A percentile compares a stretch with the other conserved stretches of the same genome.
Conservation (phyloP, 139 green algal genomes). For the Chlorella sp. region DNA sequence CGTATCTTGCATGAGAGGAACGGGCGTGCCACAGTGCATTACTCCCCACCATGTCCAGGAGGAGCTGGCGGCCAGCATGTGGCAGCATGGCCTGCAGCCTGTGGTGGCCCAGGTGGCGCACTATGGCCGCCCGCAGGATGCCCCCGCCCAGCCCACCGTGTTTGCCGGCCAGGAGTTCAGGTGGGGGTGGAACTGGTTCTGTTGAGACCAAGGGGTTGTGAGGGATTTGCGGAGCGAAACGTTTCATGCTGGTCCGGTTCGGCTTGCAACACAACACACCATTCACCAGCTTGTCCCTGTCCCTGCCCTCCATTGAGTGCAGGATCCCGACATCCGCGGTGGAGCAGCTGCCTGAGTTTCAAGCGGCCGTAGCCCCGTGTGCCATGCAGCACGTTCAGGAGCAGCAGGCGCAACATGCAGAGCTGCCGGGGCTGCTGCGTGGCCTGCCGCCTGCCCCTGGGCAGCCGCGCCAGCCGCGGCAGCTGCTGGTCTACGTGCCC, state of each 20-base stretch:
- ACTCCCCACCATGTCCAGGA: conserved; percentile 5
- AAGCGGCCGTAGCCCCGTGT: background rate
- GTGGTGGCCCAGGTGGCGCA: conserved; percentile 65
- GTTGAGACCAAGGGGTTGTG: too few species aligned
- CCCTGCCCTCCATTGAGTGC: background rate
- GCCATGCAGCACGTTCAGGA: background rate
- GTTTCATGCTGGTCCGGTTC: too few species aligned
- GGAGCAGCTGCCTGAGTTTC: conserved; percentile 44
- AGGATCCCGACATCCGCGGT: conserved; percentile 45
- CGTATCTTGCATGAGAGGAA: too few species aligned
- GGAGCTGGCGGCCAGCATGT: conserved; percentile 44
- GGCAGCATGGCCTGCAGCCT: conserved; percentile 41
- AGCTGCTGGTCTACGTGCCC: conserved; percentile 38
- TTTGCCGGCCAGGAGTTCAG: conserved; percentile 71
- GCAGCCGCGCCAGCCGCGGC: background rate
- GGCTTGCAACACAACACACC: too few species aligned
- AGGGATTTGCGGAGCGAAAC: too few species aligned
- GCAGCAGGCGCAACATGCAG: background rate
- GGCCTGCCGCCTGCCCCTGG: background rate
- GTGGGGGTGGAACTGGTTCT: background rate
- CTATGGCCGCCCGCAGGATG: conserved; percentile 67
- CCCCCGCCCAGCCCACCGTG: conserved; percentile 48
- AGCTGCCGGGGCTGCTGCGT: background rate
- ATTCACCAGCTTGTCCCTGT: too few species aligned
- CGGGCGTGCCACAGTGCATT: too few species aligned